Conservation (phyloP, 495 filamentous ascomycete species). For the Ramalina intermedia region DNA sequence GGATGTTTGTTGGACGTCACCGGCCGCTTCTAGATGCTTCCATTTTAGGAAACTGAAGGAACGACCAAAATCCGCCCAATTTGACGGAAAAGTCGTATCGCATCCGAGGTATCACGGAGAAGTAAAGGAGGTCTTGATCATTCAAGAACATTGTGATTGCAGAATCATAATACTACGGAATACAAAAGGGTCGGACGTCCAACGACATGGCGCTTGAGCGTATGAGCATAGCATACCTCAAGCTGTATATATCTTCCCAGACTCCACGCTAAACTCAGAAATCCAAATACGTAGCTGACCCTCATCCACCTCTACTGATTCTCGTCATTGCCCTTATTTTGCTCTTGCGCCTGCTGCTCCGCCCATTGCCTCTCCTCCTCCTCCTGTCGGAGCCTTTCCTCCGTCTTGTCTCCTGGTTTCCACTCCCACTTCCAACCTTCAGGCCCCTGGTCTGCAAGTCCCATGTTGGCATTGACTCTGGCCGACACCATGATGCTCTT, state of each 20-base stretch:
- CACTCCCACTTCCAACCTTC: slow-evolving; percentile 8
- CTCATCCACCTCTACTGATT: neutral
- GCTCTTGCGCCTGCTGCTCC: neutral
- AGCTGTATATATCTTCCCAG: neutral
- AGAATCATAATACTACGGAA: too few relatives aligned
- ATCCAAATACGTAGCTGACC: neutral
- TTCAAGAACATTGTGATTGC: too few relatives aligned
- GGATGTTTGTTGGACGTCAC: neutral
- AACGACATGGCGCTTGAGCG: too few relatives aligned
- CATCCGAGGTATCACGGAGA: too few relatives aligned
- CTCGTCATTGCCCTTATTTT: neutral
- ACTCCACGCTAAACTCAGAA: slow-evolving; percentile 1
- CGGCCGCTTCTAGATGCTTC: slow-evolving; percentile 1
- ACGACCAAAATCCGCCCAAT: too few relatives aligned
- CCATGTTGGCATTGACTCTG: slow-evolving; percentile 8
- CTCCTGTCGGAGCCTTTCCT: neutral
- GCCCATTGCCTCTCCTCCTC: neutral
- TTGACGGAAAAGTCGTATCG: too few relatives aligned
- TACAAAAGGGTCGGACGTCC: too few relatives aligned
- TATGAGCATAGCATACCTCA: too few relatives aligned
- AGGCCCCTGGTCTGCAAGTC: slow-evolving; percentile 1
- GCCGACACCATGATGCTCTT: slow-evolving; percentile 8
- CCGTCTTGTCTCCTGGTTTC: neutral
- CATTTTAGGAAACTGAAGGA: neutral
- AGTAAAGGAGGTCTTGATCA: too few relatives aligned